These are phyloP conservation scores for Bipolaris cookei DNA, from an alignment of 2,329 filamentous ascomycete genomes.

Conservation along the genomic window DNA sequence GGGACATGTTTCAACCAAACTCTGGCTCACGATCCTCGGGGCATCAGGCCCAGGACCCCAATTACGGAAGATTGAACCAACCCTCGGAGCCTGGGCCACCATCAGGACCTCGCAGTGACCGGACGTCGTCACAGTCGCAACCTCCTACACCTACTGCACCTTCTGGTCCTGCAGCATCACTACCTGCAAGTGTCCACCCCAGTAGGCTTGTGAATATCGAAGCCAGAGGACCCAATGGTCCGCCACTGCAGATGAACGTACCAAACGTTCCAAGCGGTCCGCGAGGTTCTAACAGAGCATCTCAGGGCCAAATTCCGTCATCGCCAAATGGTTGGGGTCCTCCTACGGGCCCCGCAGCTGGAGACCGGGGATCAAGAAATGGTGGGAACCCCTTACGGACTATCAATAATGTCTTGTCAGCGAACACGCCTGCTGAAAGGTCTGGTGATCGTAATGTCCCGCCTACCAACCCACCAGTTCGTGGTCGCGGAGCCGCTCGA, in stretches of 20 bases:
- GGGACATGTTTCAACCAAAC: slow-evolving; percentile 51
- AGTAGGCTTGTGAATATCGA: slow-evolving; percentile 58
- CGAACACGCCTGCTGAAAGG: slow-evolving; percentile 34
- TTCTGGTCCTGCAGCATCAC: slow-evolving; percentile 40
- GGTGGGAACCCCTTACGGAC: slow-evolving; percentile 33
- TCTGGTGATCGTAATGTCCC: slow-evolving; percentile 22
- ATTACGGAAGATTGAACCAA: slow-evolving; percentile 57
- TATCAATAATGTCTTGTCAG: slow-evolving; percentile 41
- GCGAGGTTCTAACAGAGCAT: slow-evolving; percentile 35
- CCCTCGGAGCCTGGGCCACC: slow-evolving; percentile 58
- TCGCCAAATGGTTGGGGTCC: slow-evolving; percentile 40
- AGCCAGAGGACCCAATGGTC: slow-evolving; percentile 24
- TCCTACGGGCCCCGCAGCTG: slow-evolving; percentile 44
- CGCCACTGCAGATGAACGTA: slow-evolving; percentile 43
- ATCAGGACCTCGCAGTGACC: slow-evolving; percentile 59
- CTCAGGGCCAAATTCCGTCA: slow-evolving; percentile 33
- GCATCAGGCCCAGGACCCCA: slow-evolving; percentile 51
- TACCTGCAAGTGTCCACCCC: slow-evolving; percentile 59
- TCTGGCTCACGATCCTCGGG: slow-evolving; percentile 46
- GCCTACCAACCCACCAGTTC: slow-evolving; percentile 33
- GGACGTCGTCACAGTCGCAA: slow-evolving; percentile 35
- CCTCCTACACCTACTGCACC: slow-evolving; percentile 42
- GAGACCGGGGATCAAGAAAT: slow-evolving; percentile 35
- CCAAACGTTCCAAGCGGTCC: slow-evolving; percentile 46
- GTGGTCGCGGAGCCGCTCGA: slow-evolving; percentile 41